Evolutionary conservation across 2,329 filamentous ascomycete genomes (phyloP), one percentile per base, ranked within the genome.

Genomic region (Tolypocladium tropicale): DNA sequence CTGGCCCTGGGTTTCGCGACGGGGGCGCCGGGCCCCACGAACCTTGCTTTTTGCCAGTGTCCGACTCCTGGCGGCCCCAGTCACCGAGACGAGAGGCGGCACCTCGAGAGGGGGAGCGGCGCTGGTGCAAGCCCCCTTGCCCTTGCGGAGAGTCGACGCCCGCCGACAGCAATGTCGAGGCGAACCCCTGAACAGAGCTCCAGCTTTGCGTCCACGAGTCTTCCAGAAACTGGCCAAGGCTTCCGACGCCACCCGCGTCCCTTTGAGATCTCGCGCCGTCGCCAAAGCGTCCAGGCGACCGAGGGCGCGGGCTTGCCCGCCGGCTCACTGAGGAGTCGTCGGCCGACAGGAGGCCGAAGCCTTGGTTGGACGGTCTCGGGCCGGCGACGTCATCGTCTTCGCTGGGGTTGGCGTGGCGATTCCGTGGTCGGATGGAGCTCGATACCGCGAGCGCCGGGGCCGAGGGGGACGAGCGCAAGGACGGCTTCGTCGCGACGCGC

Each of bases 101-200:
- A 9, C 56, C 60, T 57, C 59, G 41, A 28, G 21, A 30, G 6
- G 25, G 57, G 18, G 50, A 33, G 25, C 32, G 53, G 16, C 14
- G 34, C 14, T 55, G 43, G 21, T 36, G 51, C n/a, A 34, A 23
- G 4, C 7, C 16, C 18, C n/a, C 41, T 34, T 14, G 33, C 12
- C 25, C 28, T 58, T 32, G 43, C n/a, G 53, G 59, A 59, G 52
- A 52, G 39, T 60, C 63, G 39, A 65, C 61, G n/a, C 65, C 62
- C 12, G 63, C 61, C 5, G 67, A 64, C n/a, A 73, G 61, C 21
- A 72, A 62, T 18, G 76, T 77, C 2, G 77, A 73, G 6, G 80
- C 78, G 53, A 83, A 73, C 39, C 76, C 78, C 57, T 81, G 77
- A 3, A 83, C 75, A 6, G 79, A 80, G 3, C 76, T 72, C 80